A percentile compares a stretch with the other conserved stretches of the same genome.
These are phyloP conservation scores for Penicillium silybi DNA, from an alignment of 495 filamentous ascomycete genomes.

Conservation along the genomic window DNA sequence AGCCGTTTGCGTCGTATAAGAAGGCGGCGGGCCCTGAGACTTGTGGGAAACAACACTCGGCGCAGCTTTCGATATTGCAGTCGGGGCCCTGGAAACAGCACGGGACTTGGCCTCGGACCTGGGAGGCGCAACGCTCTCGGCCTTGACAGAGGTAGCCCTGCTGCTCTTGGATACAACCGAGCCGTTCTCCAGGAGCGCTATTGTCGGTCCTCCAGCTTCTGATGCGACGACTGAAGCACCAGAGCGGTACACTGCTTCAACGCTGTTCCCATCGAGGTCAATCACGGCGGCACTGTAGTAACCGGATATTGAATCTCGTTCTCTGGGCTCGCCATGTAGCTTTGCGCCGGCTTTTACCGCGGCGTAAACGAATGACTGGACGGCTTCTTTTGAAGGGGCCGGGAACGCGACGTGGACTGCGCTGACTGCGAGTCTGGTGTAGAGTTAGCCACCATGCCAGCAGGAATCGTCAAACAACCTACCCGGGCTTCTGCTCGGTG, in stretches of 20 bases:
- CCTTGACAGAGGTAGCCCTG: slow-evolving; percentile 28
- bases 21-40: slow-evolving; percentile 22
- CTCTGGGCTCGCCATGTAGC: slow-evolving; percentile 52
- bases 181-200: slow-evolving; percentile 35
- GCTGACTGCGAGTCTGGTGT: slow-evolving; percentile 40
- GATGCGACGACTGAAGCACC: slow-evolving; percentile 22
- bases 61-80: slow-evolving; percentile 19
- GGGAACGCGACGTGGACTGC: slow-evolving; percentile 58
- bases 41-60: slow-evolving; percentile 30
- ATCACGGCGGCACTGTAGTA: slow-evolving; percentile 60
- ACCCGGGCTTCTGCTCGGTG: slow-evolving; percentile 53
- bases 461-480: slow-evolving; percentile 13
- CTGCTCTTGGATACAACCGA: slow-evolving; percentile 38
- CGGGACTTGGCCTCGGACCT: slow-evolving; percentile 28
- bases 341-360: slow-evolving; percentile 56
- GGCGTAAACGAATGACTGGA: slow-evolving; percentile 56
- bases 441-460: slow-evolving; percentile 12
- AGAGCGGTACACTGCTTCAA: slow-evolving; percentile 55
- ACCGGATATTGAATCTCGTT: slow-evolving; percentile 45
- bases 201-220: slow-evolving; percentile 26
- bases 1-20: slow-evolving; percentile 28
- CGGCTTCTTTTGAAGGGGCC: slow-evolving; percentile 49
- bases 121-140: slow-evolving; percentile 29
- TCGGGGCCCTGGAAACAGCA: slow-evolving; percentile 27
- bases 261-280: slow-evolving; percentile 59